These are phyloP conservation scores for Scenedesmus sp. DNA, from an alignment of 163 green algal genomes.

Conservation along the genomic window DNA sequence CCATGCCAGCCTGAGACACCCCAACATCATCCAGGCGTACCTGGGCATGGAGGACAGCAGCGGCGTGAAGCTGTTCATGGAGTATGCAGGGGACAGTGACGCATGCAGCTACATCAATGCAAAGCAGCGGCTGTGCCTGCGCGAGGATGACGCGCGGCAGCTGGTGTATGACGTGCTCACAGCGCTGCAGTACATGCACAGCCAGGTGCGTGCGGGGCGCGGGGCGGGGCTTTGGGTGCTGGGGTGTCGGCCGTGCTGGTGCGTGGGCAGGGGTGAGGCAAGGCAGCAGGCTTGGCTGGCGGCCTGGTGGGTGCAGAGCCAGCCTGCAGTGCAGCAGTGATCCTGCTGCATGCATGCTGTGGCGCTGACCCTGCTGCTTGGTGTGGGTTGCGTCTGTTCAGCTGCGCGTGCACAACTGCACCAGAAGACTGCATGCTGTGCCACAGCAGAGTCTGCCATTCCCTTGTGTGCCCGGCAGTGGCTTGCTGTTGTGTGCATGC, in stretches of 20 bases:
- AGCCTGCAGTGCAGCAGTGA: no score
- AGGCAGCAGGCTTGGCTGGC: background rate
- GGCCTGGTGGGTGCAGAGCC: no score
- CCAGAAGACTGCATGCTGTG: no score
- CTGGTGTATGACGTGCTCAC: conserved; percentile 56
- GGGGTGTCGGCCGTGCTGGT: background rate
- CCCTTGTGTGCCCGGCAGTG: background rate
- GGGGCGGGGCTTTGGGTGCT: background rate
- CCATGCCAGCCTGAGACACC: conserved; percentile 44
- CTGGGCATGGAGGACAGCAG: conserved; percentile 46
- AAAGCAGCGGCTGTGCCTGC: conserved; percentile 55
- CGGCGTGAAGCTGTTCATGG: conserved; percentile 52
- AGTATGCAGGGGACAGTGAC: conserved; percentile 56
- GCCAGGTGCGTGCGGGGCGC: conserved; percentile 27
- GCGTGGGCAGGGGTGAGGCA: background rate
- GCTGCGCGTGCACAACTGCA: no score
- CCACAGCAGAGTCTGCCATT: background rate
- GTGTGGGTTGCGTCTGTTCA: background rate
- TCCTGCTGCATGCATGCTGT: background rate
- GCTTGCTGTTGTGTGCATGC: background rate
- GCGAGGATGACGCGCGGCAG: conserved; percentile 51
- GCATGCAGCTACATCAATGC: conserved; percentile 56
- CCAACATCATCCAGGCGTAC: conserved; percentile 55
- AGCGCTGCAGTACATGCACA: conserved; percentile 53
- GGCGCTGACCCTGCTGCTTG: background rate